Evolutionary conservation across 352 stramenopile species (phyloP).

Genomic region (Pythium grandisporangium): DNA sequence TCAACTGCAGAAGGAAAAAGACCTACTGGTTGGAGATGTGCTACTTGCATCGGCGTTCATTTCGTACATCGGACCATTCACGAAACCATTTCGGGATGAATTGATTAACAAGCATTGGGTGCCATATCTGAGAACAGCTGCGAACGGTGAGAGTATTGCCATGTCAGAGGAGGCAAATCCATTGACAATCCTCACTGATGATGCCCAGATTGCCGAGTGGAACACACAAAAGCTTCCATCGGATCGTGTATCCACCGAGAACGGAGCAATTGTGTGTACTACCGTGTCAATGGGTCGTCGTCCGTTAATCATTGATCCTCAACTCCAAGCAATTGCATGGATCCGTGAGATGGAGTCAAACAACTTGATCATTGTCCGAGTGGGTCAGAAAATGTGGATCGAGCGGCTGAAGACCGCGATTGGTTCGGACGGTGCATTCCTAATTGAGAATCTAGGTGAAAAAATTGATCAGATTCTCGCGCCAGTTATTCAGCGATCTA

Average conservation of each 20-base stretch:
- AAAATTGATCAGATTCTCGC: slow-evolving; percentile 92
- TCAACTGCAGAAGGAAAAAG: slow-evolving; percentile 87
- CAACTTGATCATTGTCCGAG: slow-evolving; percentile 89
- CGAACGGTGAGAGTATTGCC: slow-evolving; percentile 78
- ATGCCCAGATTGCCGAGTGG: slow-evolving; percentile 91
- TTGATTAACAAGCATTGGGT: slow-evolving; percentile 92
- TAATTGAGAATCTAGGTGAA: slow-evolving; percentile 94
- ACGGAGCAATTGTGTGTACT: slow-evolving; percentile 89
- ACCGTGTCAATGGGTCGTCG: slow-evolving; percentile 85
- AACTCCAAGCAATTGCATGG: slow-evolving; percentile 92
- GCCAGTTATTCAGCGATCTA: slow-evolving; percentile 91
- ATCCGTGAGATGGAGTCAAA: slow-evolving; percentile 89
- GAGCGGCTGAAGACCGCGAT: slow-evolving; percentile 91
- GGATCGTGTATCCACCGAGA: slow-evolving; percentile 92
- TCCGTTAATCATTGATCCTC: slow-evolving; percentile 91
- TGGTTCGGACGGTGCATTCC: slow-evolving; percentile 86
- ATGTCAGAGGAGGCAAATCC: slow-evolving; percentile 89
- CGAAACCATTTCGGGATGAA: slow-evolving; percentile 90
- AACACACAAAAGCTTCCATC: slow-evolving; percentile 90
- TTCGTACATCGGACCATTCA: slow-evolving; percentile 94
- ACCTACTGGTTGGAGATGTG: slow-evolving; percentile 91
- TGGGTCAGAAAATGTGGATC: slow-evolving; percentile 93
- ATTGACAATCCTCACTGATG: slow-evolving; percentile 87
- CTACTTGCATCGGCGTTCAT: slow-evolving; percentile 93
- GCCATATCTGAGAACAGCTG: slow-evolving; percentile 82